These are phyloP conservation scores for Termitomyces sp. DNA, from an alignment of 768 basidiomycete genomes.

Conservation along the genomic window DNA sequence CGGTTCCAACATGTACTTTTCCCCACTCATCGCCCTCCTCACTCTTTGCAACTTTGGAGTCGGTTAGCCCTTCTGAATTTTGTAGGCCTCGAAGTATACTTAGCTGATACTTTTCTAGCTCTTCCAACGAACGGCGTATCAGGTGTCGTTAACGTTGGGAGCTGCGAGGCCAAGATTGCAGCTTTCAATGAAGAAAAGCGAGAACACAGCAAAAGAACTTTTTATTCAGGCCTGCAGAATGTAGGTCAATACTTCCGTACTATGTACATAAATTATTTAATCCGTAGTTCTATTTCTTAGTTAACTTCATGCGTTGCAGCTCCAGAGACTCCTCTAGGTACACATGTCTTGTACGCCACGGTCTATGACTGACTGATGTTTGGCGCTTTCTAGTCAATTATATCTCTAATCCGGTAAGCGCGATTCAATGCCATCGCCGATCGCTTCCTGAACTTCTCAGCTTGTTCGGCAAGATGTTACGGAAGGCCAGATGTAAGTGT, in stretches of 20 bases:
- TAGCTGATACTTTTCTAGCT: not conserved
- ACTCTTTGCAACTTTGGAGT: slow-evolving; percentile 6
- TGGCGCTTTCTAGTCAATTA: slow-evolving; percentile 13
- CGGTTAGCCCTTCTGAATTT: slow-evolving; percentile 2
- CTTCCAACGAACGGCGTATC: not conserved
- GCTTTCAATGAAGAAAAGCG: slow-evolving; percentile 17
- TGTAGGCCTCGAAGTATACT: not conserved
- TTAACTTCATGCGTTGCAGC: slow-evolving; percentile 14
- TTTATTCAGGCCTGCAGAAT: slow-evolving; percentile 12
- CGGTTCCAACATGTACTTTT: not conserved
- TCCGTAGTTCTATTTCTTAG: not conserved
- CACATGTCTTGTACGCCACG: not conserved
- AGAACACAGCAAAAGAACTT: slow-evolving; percentile 11
- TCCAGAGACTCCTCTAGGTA: slow-evolving; percentile 18
- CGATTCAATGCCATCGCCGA: not conserved
- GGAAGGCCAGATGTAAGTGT: slow-evolving; percentile 18
- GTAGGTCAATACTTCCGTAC: slow-evolving; percentile 5
- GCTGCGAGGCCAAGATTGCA: slow-evolving; percentile 13
- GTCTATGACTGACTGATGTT: not conserved
- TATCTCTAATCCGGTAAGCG: slow-evolving; percentile 15
- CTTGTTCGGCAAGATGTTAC: slow-evolving; percentile 19
- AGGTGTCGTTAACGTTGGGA: not conserved
- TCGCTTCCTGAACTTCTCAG: slow-evolving; percentile 1
- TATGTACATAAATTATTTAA: not conserved
- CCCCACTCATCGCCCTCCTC: slow-evolving; percentile 11